A percentile compares a stretch with the other conserved stretches of the same genome.
These are phyloP conservation scores for Pulveroboletus ravenelii DNA, from an alignment of 768 basidiomycete species.

Conservation along the genomic window DNA sequence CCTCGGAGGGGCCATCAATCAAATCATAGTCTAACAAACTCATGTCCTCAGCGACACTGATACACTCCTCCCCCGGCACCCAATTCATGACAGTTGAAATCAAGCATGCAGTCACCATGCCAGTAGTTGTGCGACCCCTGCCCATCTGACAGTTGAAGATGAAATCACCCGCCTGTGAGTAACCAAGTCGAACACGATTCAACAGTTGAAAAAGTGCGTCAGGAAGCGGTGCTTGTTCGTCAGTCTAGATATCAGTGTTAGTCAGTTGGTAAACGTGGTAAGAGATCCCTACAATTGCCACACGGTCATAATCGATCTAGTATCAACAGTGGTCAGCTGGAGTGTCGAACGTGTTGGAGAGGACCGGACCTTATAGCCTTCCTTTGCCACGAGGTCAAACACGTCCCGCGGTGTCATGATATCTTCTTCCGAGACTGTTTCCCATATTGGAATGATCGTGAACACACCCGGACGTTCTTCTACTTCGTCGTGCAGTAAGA, in stretches of 20 bases:
- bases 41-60: slow-evolving; percentile 34
- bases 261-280: not conserved
- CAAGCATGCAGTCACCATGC: slow-evolving; percentile 87
- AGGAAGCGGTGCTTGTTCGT: slow-evolving; percentile 94
- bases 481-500: slow-evolving; percentile 92
- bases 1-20: slow-evolving; percentile 81
- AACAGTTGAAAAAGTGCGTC: slow-evolving; percentile 77
- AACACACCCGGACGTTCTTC: slow-evolving; percentile 90
- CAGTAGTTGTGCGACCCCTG: slow-evolving; percentile 86
- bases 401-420: slow-evolving; percentile 87
- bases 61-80: slow-evolving; percentile 39
- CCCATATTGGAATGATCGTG: slow-evolving; percentile 93
- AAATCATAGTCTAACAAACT: slow-evolving; percentile 51
- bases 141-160: slow-evolving; percentile 99
- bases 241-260: slow-evolving; percentile 57
- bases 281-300: slow-evolving; percentile 64
- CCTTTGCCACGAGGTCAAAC: slow-evolving; percentile 64
- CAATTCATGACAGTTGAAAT: slow-evolving; percentile 72
- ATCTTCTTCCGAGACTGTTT: slow-evolving; percentile 72
- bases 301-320: slow-evolving; percentile 82
- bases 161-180: slow-evolving; percentile 66
- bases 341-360: not conserved
- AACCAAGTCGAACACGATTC: slow-evolving; percentile 58
- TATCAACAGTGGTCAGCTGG: slow-evolving; percentile 1
- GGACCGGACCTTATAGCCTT: slow-evolving; percentile 59